Evolutionary conservation across 116 monocot genomes (phyloP).

Genomic region (Trichopus zeylanicus): DNA sequence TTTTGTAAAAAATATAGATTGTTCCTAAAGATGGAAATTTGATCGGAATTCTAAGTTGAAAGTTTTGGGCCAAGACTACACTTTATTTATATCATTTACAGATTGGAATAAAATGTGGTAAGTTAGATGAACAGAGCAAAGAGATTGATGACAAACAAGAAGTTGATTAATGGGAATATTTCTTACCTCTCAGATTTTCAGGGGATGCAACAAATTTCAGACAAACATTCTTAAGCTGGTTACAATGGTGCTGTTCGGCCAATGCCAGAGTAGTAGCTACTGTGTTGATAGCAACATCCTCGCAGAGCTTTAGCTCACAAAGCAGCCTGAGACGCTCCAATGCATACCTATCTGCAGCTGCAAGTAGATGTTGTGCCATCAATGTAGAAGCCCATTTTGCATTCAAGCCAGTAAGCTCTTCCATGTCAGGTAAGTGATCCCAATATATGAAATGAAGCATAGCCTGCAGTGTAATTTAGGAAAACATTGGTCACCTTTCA

Average conservation of each 20-base stretch:
- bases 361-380: conserved; percentile 93
- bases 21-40: too few relatives aligned
- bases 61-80: too few relatives aligned
- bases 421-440: conserved; percentile 80
- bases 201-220: conserved; percentile 77
- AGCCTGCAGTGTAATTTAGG: conserved; percentile 28
- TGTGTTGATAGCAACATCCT: conserved; percentile 82
- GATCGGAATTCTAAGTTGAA: too few relatives aligned
- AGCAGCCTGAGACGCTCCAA: conserved; percentile 71
- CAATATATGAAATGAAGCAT: conserved; percentile 91
- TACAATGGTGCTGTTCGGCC: conserved; percentile 89
- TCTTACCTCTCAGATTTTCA: conserved; percentile 83
- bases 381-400: conserved; percentile 74
- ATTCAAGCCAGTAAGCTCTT: conserved; percentile 76
- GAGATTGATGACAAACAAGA: too few relatives aligned
- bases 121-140: too few relatives aligned
- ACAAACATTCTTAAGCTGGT: conserved; percentile 70
- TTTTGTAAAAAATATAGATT: too few relatives aligned
- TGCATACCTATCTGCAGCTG: conserved; percentile 83
- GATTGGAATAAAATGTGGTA: too few relatives aligned
- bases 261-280: conserved; percentile 85
- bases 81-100: too few relatives aligned
- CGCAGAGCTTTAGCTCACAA: conserved; percentile 70
- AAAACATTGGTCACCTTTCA: not conserved
- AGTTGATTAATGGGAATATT: too few relatives aligned